Percentiles rank a stretch among this genome's conserved stretches.
These are phyloP conservation scores for Phytophthora cactorum DNA, from an alignment of 352 stramenopile species.

Conservation along the genomic window DNA sequence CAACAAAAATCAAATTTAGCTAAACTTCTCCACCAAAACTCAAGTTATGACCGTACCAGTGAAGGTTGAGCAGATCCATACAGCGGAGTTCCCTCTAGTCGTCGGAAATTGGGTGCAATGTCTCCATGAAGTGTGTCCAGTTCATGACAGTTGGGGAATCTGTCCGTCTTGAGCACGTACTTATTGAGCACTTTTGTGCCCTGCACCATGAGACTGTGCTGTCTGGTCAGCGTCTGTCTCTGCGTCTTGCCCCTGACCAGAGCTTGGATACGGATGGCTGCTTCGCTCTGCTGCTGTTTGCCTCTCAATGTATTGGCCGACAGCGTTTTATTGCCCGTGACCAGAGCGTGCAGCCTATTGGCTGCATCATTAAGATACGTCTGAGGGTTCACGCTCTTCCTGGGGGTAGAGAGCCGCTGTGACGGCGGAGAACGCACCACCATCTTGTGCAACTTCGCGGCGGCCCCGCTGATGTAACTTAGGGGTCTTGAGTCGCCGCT, in stretches of 20 bases:
- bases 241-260: slow-evolving; percentile 68
- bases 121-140: slow-evolving; percentile 68
- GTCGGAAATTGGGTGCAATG: slow-evolving; percentile 79
- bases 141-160: slow-evolving; percentile 82
- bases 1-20: slow-evolving; percentile 8
- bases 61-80: slow-evolving; percentile 82
- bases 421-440: slow-evolving; percentile 26
- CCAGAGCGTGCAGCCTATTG: slow-evolving; percentile 42
- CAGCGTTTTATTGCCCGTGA: slow-evolving; percentile 36
- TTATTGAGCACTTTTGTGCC: slow-evolving; percentile 86
- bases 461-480: slow-evolving; percentile 42
- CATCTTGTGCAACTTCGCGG: slow-evolving; percentile 47
- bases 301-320: slow-evolving; percentile 17
- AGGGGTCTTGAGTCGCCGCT: slow-evolving; percentile 13
- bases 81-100: slow-evolving; percentile 67
- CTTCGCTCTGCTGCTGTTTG: slow-evolving; percentile 42
- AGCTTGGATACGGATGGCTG: slow-evolving; percentile 74
- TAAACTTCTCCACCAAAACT: neutral
- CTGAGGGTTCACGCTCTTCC: slow-evolving; percentile 27
- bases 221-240: slow-evolving; percentile 49
- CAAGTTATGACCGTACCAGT: slow-evolving; percentile 39
- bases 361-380: slow-evolving; percentile 48
- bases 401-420: slow-evolving; percentile 17
- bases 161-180: slow-evolving; percentile 86
- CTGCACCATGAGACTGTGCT: slow-evolving; percentile 67